These are phyloP conservation scores for Penicillium olsonii DNA, from an alignment of 2,329 filamentous ascomycete species.

Conservation along the genomic window DNA sequence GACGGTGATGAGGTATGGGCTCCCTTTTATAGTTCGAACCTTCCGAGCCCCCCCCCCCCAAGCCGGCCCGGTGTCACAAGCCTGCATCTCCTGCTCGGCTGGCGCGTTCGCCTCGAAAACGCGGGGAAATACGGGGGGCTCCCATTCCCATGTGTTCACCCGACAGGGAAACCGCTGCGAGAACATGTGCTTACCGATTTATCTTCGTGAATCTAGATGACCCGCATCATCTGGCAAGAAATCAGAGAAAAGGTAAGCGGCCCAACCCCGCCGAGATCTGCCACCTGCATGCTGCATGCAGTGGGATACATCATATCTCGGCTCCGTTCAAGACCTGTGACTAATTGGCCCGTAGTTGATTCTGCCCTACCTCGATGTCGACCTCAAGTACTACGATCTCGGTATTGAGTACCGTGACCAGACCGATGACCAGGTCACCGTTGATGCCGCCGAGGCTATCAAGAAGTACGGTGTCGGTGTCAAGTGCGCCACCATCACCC, in stretches of 20 bases:
- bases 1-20: slow-evolving; percentile 70
- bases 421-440: slow-evolving; percentile 93
- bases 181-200: slow-evolving; percentile 23
- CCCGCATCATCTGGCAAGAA: slow-evolving; percentile 96
- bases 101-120: slow-evolving; percentile 27
- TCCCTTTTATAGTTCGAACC: slow-evolving; percentile 16
- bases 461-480: slow-evolving; percentile 99
- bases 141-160: slow-evolving; percentile 25
- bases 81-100: slow-evolving; percentile 17
- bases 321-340: slow-evolving; percentile 2
- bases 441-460: slow-evolving; percentile 94
- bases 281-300: slow-evolving; percentile 14
- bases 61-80: slow-evolving; percentile 21
- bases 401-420: slow-evolving; percentile 92
- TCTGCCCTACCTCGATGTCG: slow-evolving; percentile 90
- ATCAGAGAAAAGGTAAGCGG: slow-evolving; percentile 84
- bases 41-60: neutral
- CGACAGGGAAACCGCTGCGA: slow-evolving; percentile 4
- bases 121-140: slow-evolving; percentile 37
- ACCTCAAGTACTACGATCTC: slow-evolving; percentile 97
- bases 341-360: slow-evolving; percentile 64
- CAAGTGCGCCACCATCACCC: slow-evolving; percentile 99
- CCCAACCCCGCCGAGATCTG: slow-evolving; percentile 18
- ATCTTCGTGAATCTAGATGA: slow-evolving; percentile 66
- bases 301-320: slow-evolving; percentile 12